These are phyloP conservation scores for Podaxis carcinomalis DNA, from an alignment of 768 basidiomycete species.

Conservation along the genomic window DNA sequence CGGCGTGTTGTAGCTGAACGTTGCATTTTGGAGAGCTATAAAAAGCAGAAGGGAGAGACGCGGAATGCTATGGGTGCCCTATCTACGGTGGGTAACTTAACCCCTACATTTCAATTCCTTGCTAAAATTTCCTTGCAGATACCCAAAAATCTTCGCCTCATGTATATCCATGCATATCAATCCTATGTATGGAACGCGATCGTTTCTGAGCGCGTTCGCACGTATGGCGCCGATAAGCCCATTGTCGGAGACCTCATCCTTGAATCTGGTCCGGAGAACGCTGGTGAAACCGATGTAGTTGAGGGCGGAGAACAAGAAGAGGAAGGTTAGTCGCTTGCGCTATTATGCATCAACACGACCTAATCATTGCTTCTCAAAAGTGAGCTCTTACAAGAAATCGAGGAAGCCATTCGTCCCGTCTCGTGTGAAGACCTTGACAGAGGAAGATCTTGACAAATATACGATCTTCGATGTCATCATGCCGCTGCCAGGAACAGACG, in stretches of 20 bases:
- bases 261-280: conserved; percentile 38
- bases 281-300: conserved; percentile 28
- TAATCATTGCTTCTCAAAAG: conserved; percentile 15
- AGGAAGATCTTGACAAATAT: conserved; percentile 75
- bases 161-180: conserved; percentile 99
- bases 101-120: not conserved
- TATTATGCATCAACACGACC: not conserved
- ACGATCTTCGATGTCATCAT: conserved; percentile 94
- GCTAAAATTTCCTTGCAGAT: conserved; percentile 53
- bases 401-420: conserved; percentile 61
- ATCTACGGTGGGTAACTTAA: conserved; percentile 56
- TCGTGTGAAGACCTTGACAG: conserved; percentile 72
- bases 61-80: conserved; percentile 86
- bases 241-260: conserved; percentile 91
- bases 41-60: conserved; percentile 73
- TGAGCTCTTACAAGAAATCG: conserved; percentile 27
- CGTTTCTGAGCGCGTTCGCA: conserved; percentile 87
- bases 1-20: conserved; percentile 91
- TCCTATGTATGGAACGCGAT: conserved; percentile 98
- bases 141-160: conserved; percentile 88
- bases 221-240: conserved; percentile 67
- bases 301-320: conserved; percentile 31
- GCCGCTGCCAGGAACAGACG: conserved; percentile 95
- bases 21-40: conserved; percentile 85
- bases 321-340: conserved; percentile 20